Evolutionary conservation across 2,329 filamentous ascomycete species (phyloP).

Genomic region (Ceratocystis ficicola): DNA sequence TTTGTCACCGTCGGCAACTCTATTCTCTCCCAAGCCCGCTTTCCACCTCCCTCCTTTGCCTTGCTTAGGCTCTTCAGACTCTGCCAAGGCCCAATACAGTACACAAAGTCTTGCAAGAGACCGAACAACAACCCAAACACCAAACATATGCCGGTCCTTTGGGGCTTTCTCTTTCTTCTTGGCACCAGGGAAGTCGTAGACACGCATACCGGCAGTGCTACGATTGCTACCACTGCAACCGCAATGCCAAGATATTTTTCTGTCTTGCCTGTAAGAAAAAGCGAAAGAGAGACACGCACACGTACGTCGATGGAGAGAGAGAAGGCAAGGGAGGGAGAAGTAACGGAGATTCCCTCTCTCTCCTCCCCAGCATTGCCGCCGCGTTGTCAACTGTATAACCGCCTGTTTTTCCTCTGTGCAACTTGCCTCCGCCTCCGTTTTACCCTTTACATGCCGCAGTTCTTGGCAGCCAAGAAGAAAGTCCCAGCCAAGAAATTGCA

Average conservation of each 20-base stretch:
- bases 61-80: slow-evolving; percentile 2
- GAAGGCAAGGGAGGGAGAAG: background rate
- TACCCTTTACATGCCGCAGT: background rate
- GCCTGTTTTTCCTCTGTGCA: slow-evolving; percentile 5
- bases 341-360: background rate
- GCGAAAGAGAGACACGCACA: too few species aligned
- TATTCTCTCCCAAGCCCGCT: too few species aligned
- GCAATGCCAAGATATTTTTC: background rate
- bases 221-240: slow-evolving; percentile 3
- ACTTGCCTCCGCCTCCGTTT: slow-evolving; percentile 1
- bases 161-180: slow-evolving; percentile 2
- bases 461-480: slow-evolving; percentile 5
- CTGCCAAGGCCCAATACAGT: background rate
- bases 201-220: slow-evolving; percentile 7
- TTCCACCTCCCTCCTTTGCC: background rate
- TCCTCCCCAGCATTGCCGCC: background rate
- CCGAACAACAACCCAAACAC: slow-evolving; percentile 8
- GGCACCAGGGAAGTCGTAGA: slow-evolving; percentile 8
- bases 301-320: background rate
- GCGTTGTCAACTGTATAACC: background rate
- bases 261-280: background rate
- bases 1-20: too few species aligned
- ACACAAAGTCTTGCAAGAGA: slow-evolving; percentile 6
- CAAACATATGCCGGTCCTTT: slow-evolving; percentile 8
- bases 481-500: background rate